Evolutionary conservation across 352 stramenopile genomes (phyloP).

Genomic region (Discostella stelligera): DNA sequence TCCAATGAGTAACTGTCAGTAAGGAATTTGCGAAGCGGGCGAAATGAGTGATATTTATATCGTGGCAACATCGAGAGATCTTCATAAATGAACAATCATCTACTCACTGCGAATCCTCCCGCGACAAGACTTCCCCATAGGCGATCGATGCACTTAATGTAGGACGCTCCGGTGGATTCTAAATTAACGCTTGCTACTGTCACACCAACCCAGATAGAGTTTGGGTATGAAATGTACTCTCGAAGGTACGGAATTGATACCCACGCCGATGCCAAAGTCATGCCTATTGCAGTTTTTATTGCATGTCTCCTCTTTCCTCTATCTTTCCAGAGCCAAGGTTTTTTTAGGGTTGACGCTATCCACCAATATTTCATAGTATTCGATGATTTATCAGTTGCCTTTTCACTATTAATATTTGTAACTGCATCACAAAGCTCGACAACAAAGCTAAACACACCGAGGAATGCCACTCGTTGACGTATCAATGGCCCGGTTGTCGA

Average conservation of each 20-base stretch:
- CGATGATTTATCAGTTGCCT: not conserved
- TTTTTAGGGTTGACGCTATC: slow-evolving; percentile 6
- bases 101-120: slow-evolving; percentile 23
- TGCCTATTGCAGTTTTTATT: slow-evolving; percentile 53
- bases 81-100: not conserved
- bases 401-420: not conserved
- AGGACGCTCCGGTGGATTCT: slow-evolving; percentile 42
- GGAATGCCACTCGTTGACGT: slow-evolving; percentile 25
- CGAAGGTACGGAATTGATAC: slow-evolving; percentile 52
- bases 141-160: slow-evolving; percentile 54
- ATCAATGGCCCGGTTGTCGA: slow-evolving; percentile 36
- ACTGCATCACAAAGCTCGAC: slow-evolving; percentile 33
- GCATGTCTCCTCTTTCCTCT: slow-evolving; percentile 1
- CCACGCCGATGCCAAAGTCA: slow-evolving; percentile 50
- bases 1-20: not conserved
- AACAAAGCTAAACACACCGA: slow-evolving; percentile 32
- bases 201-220: slow-evolving; percentile 57
- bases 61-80: not conserved
- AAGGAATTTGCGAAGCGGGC: not conserved
- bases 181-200: slow-evolving; percentile 58
- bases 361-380: slow-evolving; percentile 34
- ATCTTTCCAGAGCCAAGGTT: not conserved
- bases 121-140: slow-evolving; percentile 58
- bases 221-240: slow-evolving; percentile 42
- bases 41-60: not conserved